Evolutionary conservation across 2,329 filamentous ascomycete species (phyloP), one percentile per base, ranked within the genome.

Genomic region (Pseudogymnoascus sp.): DNA sequence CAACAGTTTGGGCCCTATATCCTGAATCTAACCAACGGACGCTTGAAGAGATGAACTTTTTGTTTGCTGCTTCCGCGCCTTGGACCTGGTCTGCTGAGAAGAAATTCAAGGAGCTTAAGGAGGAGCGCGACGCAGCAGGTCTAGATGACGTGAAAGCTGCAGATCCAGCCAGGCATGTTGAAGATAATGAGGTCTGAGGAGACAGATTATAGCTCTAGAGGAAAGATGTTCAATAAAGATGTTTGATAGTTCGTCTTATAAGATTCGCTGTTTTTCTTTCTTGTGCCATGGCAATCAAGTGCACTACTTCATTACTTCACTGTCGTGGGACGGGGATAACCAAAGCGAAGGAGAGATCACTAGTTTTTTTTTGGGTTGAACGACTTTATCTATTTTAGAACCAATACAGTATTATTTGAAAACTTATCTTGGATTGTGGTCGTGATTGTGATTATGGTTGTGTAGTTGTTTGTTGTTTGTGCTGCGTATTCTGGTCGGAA

Each of bases 21-120:
- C 89, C 88, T 0, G 89, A 91, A 71, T 89, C 85, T 2, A 90
- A 87, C 70, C 86, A 89, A 72, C 82, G 88, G 0, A 91, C 88
- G 0, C 77, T 91, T 0, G 89, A 91, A 70, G 88, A 91, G 70
- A 91, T 91, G 78, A 85, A 92, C 65, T 75, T 91, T 0, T 75
- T 91, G 0, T 91, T 92, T 68, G 86, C 88, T 0, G 81, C 85
- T 0, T 78, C 86, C 17, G 86, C 80, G 0, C 83, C 84, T 3
- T 91, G 86, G 85, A 82, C 82, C 1, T 91, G 88, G 88, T 85
- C 89, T 61, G 87, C 86, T 0, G 87, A 89, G 74, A 80, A 77
- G 69, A 85, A 82, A 31, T 89, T 88, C 74, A 79, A 78, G 4
- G 77, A 77, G n/a, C 76, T 88, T 60, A 87, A 85, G 72, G 82